Evolutionary conservation across 208 protist genomes (phyloP).

Genomic region (Leishmania arabica): DNA sequence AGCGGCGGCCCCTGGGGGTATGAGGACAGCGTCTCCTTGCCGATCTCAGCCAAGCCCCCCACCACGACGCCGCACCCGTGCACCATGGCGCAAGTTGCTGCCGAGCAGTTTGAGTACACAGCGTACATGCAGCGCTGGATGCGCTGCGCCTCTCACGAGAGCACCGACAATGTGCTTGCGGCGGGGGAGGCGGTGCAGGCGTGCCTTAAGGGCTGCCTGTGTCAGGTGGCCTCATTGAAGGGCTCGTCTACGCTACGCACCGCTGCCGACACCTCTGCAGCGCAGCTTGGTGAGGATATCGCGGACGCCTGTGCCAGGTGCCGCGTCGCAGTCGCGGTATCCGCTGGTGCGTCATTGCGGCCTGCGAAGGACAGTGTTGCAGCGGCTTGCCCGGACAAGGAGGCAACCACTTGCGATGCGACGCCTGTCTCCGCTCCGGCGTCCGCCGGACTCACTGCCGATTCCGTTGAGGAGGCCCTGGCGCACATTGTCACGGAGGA

Average conservation of each 20-base stretch:
- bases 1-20: neutral
- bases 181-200: slow-evolving; percentile 9
- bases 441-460: neutral
- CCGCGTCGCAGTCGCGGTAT: neutral
- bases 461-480: slow-evolving; percentile 16
- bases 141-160: neutral
- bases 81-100: slow-evolving; percentile 43
- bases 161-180: neutral
- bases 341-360: neutral
- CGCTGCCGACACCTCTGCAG: slow-evolving; percentile 16
- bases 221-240: slow-evolving; percentile 14
- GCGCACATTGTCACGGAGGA: neutral
- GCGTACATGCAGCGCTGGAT: slow-evolving; percentile 26
- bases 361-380: neutral
- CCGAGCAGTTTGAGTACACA: slow-evolving; percentile 34
- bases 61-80: slow-evolving; percentile 13
- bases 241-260: slow-evolving; percentile 22
- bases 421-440: neutral
- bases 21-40: neutral
- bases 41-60: neutral
- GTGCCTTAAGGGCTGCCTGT: slow-evolving; percentile 20
- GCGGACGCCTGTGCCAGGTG: neutral
- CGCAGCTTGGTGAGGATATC: slow-evolving; percentile 26
- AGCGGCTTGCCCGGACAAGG: neutral
- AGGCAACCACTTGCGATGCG: neutral